Evolutionary conservation across 306 rosid genomes (phyloP).

Genomic region (Arachis stenosperma): DNA sequence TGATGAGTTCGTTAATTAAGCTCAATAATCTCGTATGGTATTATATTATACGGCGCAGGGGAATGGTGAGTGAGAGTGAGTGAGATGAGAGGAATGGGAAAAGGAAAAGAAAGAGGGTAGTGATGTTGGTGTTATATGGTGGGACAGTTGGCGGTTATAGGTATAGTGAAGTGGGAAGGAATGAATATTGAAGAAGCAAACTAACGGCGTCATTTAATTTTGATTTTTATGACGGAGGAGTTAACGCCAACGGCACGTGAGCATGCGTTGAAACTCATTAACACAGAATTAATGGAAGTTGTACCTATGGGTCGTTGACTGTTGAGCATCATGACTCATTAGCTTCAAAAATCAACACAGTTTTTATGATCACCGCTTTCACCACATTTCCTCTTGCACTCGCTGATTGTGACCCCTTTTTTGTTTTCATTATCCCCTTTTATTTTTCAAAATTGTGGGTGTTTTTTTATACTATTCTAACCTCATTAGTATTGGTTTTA

Average conservation of each 20-base stretch:
- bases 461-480: too few relatives aligned
- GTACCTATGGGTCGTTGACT: conserved; percentile 55
- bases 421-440: conserved; percentile 15
- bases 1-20: conserved; percentile 22
- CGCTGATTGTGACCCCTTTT: conserved; percentile 45
- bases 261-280: conserved; percentile 22
- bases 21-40: conserved; percentile 12
- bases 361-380: conserved; percentile 29
- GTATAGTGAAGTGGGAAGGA: conserved; percentile 44
- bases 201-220: conserved; percentile 40
- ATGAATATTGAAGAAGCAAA: conserved; percentile 42
- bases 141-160: conserved; percentile 37
- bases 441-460: too few relatives aligned
- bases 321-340: conserved; percentile 12
- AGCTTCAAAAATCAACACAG: conserved; percentile 7
- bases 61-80: not conserved
- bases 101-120: not conserved
- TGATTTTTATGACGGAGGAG: conserved; percentile 41
- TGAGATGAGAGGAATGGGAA: not conserved
- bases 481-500: too few relatives aligned
- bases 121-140: conserved; percentile 14
- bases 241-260: conserved; percentile 32
- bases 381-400: conserved; percentile 26
- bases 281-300: conserved; percentile 16
- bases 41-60: not conserved